These are phyloP conservation scores for Emericellopsis cladophorae DNA, from an alignment of 2,329 filamentous ascomycete species.

Conservation along the genomic window DNA sequence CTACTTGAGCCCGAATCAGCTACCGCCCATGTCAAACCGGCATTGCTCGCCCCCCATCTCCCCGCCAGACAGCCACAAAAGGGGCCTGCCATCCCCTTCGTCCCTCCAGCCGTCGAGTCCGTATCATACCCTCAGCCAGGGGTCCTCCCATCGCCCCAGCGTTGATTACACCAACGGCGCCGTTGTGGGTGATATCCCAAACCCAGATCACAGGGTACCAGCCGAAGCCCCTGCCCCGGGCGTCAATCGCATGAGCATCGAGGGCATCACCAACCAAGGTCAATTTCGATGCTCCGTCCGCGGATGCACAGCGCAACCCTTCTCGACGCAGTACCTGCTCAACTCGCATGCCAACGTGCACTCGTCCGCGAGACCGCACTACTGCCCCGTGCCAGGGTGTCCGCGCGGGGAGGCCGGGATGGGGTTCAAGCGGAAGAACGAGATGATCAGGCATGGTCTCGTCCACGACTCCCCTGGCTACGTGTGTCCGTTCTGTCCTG, in stretches of 20 bases:
- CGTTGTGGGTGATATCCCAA: constrained; percentile 29
- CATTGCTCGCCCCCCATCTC: constrained; percentile 34
- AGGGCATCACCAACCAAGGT: constrained; percentile 41
- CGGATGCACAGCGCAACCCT: constrained; percentile 59
- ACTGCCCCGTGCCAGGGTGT: constrained; percentile 50
- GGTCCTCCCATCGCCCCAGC: constrained; percentile 18
- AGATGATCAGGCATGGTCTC: constrained; percentile 66
- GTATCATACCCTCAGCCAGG: constrained; percentile 11
- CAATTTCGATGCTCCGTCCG: constrained; percentile 44
- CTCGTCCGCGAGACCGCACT: constrained; percentile 52
- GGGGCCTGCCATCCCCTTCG: constrained; percentile 33
- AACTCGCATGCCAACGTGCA: constrained; percentile 71
- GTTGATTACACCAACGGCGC: constrained; percentile 30
- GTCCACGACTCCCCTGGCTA: constrained; percentile 94
- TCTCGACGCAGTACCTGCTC: constrained; percentile 65
- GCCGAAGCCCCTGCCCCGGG: constrained; percentile 25
- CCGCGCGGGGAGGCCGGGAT: constrained; percentile 51
- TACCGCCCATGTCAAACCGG: constrained; percentile 14
- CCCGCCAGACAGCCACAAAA: constrained; percentile 31
- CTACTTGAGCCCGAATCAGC: constrained; percentile 12
- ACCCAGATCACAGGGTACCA: constrained; percentile 27
- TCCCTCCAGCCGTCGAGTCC: constrained; percentile 24
- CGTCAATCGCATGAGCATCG: constrained; percentile 44
- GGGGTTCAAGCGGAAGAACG: constrained; percentile 61
- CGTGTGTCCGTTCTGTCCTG: constrained; percentile 89